A percentile compares a stretch with the other conserved stretches of the same genome.
These are phyloP conservation scores for Porphyrellus cyaneotinctus DNA, from an alignment of 768 basidiomycete species.

Conservation along the genomic window DNA sequence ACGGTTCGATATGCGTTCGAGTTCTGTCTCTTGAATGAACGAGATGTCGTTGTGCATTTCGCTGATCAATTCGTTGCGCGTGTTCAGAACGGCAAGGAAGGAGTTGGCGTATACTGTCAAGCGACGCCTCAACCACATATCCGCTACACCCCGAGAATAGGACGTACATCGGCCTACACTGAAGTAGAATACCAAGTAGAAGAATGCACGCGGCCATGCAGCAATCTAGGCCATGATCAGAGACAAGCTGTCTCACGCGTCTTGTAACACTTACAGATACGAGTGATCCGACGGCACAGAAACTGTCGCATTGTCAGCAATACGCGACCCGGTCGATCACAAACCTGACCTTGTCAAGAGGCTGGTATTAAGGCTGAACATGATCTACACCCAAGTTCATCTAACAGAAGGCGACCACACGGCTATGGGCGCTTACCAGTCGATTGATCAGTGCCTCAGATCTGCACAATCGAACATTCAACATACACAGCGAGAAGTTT, in stretches of 20 bases:
- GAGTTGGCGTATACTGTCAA: constrained; percentile 54
- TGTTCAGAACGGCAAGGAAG: constrained; percentile 56
- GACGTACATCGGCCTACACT: constrained; percentile 53
- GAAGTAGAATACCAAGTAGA: constrained; percentile 60
- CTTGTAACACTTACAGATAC: constrained; percentile 14
- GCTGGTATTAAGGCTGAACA: constrained; percentile 47
- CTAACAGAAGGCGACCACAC: neutral
- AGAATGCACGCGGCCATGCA: constrained; percentile 41
- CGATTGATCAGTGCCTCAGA: constrained; percentile 52
- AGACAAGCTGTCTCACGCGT: neutral
- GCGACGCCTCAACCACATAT: neutral
- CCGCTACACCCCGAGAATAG: neutral
- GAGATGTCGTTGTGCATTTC: constrained; percentile 7
- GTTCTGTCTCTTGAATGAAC: neutral
- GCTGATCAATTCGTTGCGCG: constrained; percentile 43
- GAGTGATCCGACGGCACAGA: neutral
- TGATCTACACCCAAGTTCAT: constrained; percentile 31
- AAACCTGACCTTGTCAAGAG: constrained; percentile 30
- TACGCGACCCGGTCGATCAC: neutral
- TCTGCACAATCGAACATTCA: constrained; percentile 6
- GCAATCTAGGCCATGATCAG: neutral
- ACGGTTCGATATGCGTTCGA: neutral
- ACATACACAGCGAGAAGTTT: neutral
- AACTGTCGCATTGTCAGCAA: constrained; percentile 28
- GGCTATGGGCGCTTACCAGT: constrained; percentile 23